Base-by-base conservation (phyloP, 1,139 yeast species). In the Candida dubliniensis region DNA sequence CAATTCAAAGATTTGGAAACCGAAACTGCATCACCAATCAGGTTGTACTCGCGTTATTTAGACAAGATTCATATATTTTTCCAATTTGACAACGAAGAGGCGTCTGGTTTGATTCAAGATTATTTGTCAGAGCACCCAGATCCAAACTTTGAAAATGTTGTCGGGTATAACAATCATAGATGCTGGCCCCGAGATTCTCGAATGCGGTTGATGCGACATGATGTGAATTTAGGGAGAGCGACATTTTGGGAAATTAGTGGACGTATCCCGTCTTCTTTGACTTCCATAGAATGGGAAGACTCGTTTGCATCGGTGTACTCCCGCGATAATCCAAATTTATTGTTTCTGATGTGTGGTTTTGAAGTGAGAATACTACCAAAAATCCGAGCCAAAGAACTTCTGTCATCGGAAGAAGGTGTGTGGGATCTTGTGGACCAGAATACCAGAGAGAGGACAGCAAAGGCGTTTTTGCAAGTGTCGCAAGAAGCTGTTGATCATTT, bases 171-270 rank as follows among this genome's bases (percentile, higher is more conserved):
- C 54, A 89, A 89, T 54, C 88, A 87, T 54, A 82, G 82, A 43
- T 90, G 98, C 60, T 95, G 99, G 99, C 97, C 99, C 3, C 72
- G 88, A 41, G 99, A 93, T 60, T 71, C 84, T 13, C 76, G 98
- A 49, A 93, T 95, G 99, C 79, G 91, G 53, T 67, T 93, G 41
- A 84, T 91, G 82, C 76, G 97, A 40, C 86, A 84, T 50, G 99
- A 95, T 67, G 98, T 93, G 3, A 87, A 90, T 53, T 72, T 93
- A 3, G 99, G 98, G 1, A 74, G 95, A 46, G 97, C 99, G 1
- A 86, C 83, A 0, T 89, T 87, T 61, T 90, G 97, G 96, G 97
- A 93, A 61, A 69, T 95, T 35, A 75, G 83, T 35, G 82, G 85
- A 25, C 76, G 98, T 34, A 65, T 95, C 27, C 98, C 99, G 0